Conservation (phyloP, 768 basidiomycete species). For the Amanita exitialis region DNA sequence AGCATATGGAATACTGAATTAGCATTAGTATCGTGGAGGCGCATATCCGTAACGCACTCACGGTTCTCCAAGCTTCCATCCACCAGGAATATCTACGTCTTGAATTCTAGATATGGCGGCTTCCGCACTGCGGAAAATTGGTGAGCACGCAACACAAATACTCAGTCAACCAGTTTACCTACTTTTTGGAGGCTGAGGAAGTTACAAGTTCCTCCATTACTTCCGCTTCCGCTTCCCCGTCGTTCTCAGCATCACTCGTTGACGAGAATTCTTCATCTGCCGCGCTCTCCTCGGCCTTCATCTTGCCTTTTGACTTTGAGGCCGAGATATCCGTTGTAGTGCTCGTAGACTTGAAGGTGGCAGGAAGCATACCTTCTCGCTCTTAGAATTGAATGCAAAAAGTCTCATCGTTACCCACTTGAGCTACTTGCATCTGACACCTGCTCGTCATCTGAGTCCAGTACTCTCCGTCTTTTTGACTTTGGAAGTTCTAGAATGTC, state of each 20-base stretch:
- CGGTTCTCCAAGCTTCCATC: conserved; percentile 83
- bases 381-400: background rate
- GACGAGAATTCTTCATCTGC: conserved; percentile 15
- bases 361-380: background rate
- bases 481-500: conserved; percentile 20
- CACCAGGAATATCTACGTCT: conserved; percentile 70
- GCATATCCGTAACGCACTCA: conserved; percentile 28
- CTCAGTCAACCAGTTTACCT: background rate
- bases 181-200: conserved; percentile 57
- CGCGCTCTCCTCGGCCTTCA: conserved; percentile 18
- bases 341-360: background rate
- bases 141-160: background rate
- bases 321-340: background rate
- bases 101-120: conserved; percentile 46
- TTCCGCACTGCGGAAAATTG: conserved; percentile 41
- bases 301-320: conserved; percentile 10
- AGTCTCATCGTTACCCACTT: conserved; percentile 1
- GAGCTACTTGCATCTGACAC: conserved; percentile 10
- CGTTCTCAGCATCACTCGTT: conserved; percentile 20
- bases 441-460: conserved; percentile 46
- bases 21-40: background rate
- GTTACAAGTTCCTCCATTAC: conserved; percentile 22
- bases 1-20: conserved; percentile 79
- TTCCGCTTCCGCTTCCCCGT: conserved; percentile 19
- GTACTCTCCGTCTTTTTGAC: conserved; percentile 41